Evolutionary conservation across 345 rosid species (phyloP).

Genomic region (Camelina neglecta): DNA sequence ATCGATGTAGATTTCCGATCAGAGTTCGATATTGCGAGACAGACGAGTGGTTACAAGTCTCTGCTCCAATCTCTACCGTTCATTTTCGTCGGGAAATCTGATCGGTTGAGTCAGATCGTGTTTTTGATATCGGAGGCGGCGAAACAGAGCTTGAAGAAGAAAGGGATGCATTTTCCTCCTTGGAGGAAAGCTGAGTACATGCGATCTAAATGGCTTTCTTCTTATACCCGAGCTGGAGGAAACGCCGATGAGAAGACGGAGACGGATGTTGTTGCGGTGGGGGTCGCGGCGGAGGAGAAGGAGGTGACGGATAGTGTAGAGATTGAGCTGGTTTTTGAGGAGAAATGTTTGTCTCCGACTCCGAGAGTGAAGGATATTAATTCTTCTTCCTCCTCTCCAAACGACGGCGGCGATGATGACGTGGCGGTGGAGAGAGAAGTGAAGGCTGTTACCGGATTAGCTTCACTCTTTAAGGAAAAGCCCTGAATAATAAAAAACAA

Average conservation of each 20-base stretch:
- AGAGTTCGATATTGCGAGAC: constrained; percentile 91
- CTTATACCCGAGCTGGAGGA: constrained; percentile 50
- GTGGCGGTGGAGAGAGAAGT: constrained; percentile 59
- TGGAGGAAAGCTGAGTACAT: constrained; percentile 94
- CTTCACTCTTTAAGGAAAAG: constrained; percentile 76
- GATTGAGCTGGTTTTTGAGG: constrained; percentile 71
- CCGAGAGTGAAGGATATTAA: constrained; percentile 3
- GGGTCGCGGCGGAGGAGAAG: not conserved
- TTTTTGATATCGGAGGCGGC: constrained; percentile 85
- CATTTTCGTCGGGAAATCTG: constrained; percentile 86
- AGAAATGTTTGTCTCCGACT: constrained; percentile 41
- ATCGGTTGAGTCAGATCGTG: constrained; percentile 80
- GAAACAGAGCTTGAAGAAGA: constrained; percentile 85
- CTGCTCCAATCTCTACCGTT: constrained; percentile 76
- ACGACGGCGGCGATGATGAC: constrained; percentile 32
- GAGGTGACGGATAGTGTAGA: constrained; percentile 45
- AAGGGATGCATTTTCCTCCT: constrained; percentile 90
- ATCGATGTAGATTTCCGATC: constrained; percentile 91
- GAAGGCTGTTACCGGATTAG: constrained; percentile 86
- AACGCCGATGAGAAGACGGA: constrained; percentile 36
- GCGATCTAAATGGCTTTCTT: constrained; percentile 87
- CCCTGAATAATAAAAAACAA: constrained; percentile 52
- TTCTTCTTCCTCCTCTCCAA: constrained; percentile 35
- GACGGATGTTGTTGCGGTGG: constrained; percentile 13
- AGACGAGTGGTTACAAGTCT: constrained; percentile 73